Evolutionary conservation across 2,329 filamentous ascomycete species (phyloP).

Genomic region (Fonsecaea erecta): DNA sequence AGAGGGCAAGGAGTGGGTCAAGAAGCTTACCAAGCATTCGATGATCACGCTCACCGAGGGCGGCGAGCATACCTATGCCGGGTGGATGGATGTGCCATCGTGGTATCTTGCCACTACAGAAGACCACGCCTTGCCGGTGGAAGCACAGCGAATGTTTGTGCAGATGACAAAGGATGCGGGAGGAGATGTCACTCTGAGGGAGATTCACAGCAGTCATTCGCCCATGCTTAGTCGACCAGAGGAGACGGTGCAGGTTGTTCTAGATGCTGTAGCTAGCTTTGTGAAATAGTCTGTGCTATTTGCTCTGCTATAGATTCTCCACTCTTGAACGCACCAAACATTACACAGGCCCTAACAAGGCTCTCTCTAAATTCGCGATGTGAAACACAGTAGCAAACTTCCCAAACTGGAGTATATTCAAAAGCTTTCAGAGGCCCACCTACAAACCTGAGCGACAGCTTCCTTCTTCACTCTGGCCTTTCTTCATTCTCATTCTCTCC

Average conservation of each 20-base stretch:
- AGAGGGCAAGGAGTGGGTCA: constrained; percentile 52
- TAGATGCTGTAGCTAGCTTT: constrained; percentile 44
- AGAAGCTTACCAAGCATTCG: constrained; percentile 49
- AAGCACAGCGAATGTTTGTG: constrained; percentile 47
- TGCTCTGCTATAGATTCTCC: neutral
- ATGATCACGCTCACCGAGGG: constrained; percentile 54
- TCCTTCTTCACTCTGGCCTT: neutral
- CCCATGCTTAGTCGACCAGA: constrained; percentile 55
- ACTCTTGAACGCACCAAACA: neutral
- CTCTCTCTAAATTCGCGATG: too few species aligned
- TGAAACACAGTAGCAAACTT: neutral
- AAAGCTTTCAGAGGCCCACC: too few species aligned
- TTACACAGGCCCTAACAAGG: too few species aligned
- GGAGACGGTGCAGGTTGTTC: constrained; percentile 47
- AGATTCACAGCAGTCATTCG: constrained; percentile 55
- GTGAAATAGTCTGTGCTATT: neutral
- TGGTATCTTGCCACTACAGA: constrained; percentile 55
- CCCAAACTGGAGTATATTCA: neutral
- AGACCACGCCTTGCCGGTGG: constrained; percentile 49
- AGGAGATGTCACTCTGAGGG: constrained; percentile 46
- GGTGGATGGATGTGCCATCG: constrained; percentile 54
- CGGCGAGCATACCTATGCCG: constrained; percentile 51
- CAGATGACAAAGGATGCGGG: constrained; percentile 45
- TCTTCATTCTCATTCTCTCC: neutral
- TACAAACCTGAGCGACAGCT: neutral